phyloP scores from a whole-genome alignment of 352 stramenopile species.

The Phytophthora aleatoria region DNA sequence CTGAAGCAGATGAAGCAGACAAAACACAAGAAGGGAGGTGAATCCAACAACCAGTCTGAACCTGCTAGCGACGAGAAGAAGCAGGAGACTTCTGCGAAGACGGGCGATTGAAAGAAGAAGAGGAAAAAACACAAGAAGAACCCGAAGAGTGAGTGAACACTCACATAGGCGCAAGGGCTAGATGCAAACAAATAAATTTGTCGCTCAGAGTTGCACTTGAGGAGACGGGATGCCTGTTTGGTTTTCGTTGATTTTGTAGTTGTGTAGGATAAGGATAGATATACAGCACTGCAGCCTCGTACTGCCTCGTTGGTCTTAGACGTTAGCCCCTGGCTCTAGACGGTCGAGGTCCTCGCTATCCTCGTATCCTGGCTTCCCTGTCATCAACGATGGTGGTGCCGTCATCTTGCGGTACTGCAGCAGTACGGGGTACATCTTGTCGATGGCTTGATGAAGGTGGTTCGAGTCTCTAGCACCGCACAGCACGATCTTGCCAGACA shows the following conservation, averaged over 20 bases:
- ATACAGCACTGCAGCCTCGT: conserved; percentile 30
- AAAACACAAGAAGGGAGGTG: conserved; percentile 21
- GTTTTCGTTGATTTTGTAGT: conserved; percentile 30
- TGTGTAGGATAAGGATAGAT: conserved; percentile 35
- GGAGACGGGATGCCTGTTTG: conserved; percentile 13
- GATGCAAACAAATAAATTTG: conserved; percentile 14
- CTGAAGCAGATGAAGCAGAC: conserved; percentile 57
- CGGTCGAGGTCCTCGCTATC: conserved; percentile 70
- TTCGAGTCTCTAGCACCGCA: conserved; percentile 91
- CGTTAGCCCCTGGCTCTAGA: conserved; percentile 60
- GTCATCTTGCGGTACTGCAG: conserved; percentile 80
- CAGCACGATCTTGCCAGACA: conserved; percentile 98
- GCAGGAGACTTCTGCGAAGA: conserved; percentile 11
- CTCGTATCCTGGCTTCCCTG: conserved; percentile 69
- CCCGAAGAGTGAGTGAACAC: conserved; percentile 24
- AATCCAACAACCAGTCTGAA: conserved; percentile 12
- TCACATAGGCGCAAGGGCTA: conserved; percentile 1
- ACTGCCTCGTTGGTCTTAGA: conserved; percentile 41
- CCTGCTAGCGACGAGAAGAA: conserved; percentile 14
- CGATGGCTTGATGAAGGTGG: conserved; percentile 63
- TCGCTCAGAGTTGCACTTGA: background rate
- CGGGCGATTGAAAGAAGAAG: conserved; percentile 13
- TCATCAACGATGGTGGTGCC: conserved; percentile 68
- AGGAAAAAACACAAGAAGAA: conserved; percentile 38
- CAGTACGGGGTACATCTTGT: conserved; percentile 75